Evolutionary conservation across 2,329 filamentous ascomycete species (phyloP).

Genomic region (Fusarium circinatum): DNA sequence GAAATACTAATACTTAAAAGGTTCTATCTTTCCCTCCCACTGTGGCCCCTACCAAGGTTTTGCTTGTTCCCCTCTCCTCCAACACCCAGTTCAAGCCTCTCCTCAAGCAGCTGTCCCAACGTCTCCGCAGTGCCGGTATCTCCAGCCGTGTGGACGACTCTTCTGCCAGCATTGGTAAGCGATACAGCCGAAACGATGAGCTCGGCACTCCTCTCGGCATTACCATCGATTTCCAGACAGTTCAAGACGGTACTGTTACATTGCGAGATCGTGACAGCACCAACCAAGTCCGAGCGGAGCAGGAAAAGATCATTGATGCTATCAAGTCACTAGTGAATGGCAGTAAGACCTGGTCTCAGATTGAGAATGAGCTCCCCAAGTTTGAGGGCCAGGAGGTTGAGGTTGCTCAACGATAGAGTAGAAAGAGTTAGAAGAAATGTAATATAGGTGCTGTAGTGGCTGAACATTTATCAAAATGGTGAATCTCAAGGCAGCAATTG

Average conservation of each 20-base stretch:
- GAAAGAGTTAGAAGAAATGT: slow-evolving; percentile 26
- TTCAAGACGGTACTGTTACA: slow-evolving; percentile 87
- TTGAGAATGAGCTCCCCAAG: slow-evolving; percentile 80
- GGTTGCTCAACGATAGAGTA: slow-evolving; percentile 49
- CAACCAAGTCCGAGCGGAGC: slow-evolving; percentile 85
- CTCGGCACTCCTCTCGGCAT: slow-evolving; percentile 93
- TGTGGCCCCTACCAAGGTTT: slow-evolving; percentile 93
- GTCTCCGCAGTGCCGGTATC: slow-evolving; percentile 79
- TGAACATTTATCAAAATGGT: not conserved
- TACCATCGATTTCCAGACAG: slow-evolving; percentile 94
- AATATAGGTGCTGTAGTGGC: slow-evolving; percentile 32
- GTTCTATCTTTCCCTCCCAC: slow-evolving; percentile 66
- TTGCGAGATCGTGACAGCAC: slow-evolving; percentile 91
- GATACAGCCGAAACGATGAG: slow-evolving; percentile 94
- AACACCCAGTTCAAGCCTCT: slow-evolving; percentile 85
- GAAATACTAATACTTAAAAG: slow-evolving; percentile 47
- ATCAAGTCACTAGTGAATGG: slow-evolving; percentile 66
- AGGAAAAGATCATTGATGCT: slow-evolving; percentile 82
- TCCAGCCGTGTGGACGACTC: slow-evolving; percentile 91
- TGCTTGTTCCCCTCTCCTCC: slow-evolving; percentile 87
- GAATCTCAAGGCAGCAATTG: slow-evolving; percentile 15
- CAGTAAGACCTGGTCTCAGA: slow-evolving; percentile 71
- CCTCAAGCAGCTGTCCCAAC: slow-evolving; percentile 76
- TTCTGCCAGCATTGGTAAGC: slow-evolving; percentile 91
- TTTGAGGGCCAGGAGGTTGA: slow-evolving; percentile 82